phyloP scores from a whole-genome alignment of 441 rosid species.

The Syzygium syzygioides region DNA sequence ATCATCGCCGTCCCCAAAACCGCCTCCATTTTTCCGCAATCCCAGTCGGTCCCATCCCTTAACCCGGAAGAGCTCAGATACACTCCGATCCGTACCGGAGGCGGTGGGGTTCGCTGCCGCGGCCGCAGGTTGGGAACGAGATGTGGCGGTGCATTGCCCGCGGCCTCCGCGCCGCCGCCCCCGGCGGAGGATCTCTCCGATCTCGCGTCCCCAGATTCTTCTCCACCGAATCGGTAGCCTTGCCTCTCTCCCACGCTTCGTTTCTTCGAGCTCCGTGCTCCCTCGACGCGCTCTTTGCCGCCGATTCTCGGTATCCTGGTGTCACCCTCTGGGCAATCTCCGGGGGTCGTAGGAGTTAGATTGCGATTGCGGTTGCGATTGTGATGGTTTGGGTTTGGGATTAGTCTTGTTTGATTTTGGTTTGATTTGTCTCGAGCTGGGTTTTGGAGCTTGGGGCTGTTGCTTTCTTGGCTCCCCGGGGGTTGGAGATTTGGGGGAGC shows the following conservation, averaged over 20 bases:
- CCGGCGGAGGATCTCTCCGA: conserved; percentile 37
- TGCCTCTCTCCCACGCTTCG: conserved; percentile 1
- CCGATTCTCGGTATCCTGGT: neutral
- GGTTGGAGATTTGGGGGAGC: neutral
- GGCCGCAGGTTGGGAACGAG: conserved; percentile 11
- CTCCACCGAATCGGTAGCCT: conserved; percentile 55
- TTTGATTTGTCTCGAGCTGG: neutral
- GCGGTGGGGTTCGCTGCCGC: neutral
- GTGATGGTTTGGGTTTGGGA: neutral
- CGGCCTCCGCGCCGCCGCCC: conserved; percentile 54
- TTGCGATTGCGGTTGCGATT: neutral
- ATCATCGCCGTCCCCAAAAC: too few relatives aligned
- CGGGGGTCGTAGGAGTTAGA: neutral
- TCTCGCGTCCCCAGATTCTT: conserved; percentile 67
- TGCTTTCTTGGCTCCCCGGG: neutral
- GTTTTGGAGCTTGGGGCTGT: neutral
- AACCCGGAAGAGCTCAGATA: too few relatives aligned
- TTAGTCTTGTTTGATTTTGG: neutral
- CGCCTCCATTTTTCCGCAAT: neutral
- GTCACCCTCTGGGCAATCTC: neutral
- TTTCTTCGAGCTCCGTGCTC: neutral
- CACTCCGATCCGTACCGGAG: too few relatives aligned
- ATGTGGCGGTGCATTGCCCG: conserved; percentile 99
- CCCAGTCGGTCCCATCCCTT: neutral
- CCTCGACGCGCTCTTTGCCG: neutral